Percentiles rank a stretch among this genome's conserved stretches.
These are phyloP conservation scores for Hawksworthiomyces lignivorus DNA, from an alignment of 2,329 filamentous ascomycete species.

Conservation along the genomic window DNA sequence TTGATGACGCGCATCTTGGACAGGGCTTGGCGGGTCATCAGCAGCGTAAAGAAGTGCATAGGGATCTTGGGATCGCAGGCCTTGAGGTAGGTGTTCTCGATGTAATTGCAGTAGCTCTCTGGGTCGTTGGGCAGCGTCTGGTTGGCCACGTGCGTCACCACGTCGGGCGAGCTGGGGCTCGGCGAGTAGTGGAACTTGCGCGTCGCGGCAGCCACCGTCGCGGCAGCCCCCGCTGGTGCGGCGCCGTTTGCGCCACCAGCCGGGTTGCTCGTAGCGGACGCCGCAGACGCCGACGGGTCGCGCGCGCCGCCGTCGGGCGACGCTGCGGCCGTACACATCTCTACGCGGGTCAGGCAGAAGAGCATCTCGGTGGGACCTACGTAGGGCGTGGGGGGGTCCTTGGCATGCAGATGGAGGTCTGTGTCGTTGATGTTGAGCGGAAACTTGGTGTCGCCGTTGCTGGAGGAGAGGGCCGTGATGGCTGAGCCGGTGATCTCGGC, in stretches of 20 bases:
- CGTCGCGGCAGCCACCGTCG: slow-evolving; percentile 14
- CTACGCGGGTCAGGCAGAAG: slow-evolving; percentile 49
- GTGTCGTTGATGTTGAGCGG: slow-evolving; percentile 56
- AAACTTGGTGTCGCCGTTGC: slow-evolving; percentile 44
- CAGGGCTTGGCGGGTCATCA: slow-evolving; percentile 48
- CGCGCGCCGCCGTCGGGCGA: slow-evolving; percentile 27
- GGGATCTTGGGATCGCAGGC: slow-evolving; percentile 52
- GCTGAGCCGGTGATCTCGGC: slow-evolving; percentile 57
- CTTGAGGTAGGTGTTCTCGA: slow-evolving; percentile 48
- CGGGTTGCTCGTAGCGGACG: slow-evolving; percentile 25
- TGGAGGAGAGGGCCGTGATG: slow-evolving; percentile 46
- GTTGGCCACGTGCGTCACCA: slow-evolving; percentile 40
- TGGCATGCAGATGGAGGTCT: slow-evolving; percentile 50
- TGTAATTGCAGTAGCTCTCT: slow-evolving; percentile 45
- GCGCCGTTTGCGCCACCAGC: slow-evolving; percentile 38
- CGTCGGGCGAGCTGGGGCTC: slow-evolving; percentile 32
- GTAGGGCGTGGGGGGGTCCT: slow-evolving; percentile 42
- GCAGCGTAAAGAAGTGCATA: slow-evolving; percentile 49
- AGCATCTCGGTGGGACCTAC: slow-evolving; percentile 51
- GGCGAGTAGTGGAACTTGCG: slow-evolving; percentile 24
- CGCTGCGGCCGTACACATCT: slow-evolving; percentile 47
- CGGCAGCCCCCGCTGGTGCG: slow-evolving; percentile 20
- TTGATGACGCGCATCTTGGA: slow-evolving; percentile 50
- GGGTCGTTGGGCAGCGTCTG: slow-evolving; percentile 44
- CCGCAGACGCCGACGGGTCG: slow-evolving; percentile 12